These are phyloP conservation scores for Pythium scleroteichum DNA, from an alignment of 352 stramenopile species.

Conservation along the genomic window DNA sequence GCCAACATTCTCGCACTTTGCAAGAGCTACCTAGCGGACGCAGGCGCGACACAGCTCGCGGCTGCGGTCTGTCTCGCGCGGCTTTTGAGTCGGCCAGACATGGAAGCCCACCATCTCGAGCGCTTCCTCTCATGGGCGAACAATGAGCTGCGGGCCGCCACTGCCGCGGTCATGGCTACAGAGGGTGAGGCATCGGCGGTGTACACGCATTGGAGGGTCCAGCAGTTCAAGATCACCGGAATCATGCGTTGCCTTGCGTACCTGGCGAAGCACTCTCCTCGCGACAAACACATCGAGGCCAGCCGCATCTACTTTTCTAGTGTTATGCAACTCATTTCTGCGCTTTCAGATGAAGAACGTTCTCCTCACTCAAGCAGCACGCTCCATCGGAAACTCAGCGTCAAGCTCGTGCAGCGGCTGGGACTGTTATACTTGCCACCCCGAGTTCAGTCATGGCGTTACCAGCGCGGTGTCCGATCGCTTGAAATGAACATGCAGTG, in stretches of 20 bases:
- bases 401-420: constrained; percentile 97
- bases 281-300: constrained; percentile 65
- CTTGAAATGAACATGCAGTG: constrained; percentile 92
- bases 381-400: constrained; percentile 92
- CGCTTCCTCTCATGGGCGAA: constrained; percentile 91
- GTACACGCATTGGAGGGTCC: constrained; percentile 35
- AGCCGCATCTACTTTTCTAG: constrained; percentile 75
- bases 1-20: constrained; percentile 79
- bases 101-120: constrained; percentile 90
- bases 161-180: constrained; percentile 25
- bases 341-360: constrained; percentile 54
- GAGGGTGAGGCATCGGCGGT: constrained; percentile 20
- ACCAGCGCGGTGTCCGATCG: constrained; percentile 92
- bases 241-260: constrained; percentile 81
- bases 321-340: constrained; percentile 69
- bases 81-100: constrained; percentile 95
- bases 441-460: constrained; percentile 94
- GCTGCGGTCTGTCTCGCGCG: constrained; percentile 93
- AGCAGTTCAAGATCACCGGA: constrained; percentile 80
- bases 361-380: constrained; percentile 57
- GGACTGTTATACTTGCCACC: constrained; percentile 95
- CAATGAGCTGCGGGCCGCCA: constrained; percentile 40
- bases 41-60: constrained; percentile 88
- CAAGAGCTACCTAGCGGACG: constrained; percentile 85
- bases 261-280: constrained; percentile 77